Percentiles rank a stretch among this genome's conserved stretches.
These are phyloP conservation scores for Umbilicus rupestris DNA, from an alignment of 164 flowering plant species.

Conservation along the genomic window DNA sequence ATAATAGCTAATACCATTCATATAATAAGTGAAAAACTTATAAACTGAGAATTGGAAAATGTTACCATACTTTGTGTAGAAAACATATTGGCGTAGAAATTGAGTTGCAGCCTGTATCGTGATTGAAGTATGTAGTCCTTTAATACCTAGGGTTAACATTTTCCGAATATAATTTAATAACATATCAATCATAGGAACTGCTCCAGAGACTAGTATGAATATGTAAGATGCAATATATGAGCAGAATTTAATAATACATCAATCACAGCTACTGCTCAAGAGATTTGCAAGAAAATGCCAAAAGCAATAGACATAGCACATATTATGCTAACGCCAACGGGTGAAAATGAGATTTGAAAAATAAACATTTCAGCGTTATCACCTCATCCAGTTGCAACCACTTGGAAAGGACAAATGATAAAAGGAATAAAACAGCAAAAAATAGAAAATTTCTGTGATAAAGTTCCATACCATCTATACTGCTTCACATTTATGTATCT, in stretches of 20 bases:
- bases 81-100: conserved; percentile 44
- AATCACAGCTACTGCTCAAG: no score
- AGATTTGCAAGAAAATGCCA: no score
- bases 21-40: neutral
- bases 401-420: no score
- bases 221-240: neutral
- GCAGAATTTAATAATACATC: neutral
- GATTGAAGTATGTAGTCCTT: conserved; percentile 65
- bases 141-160: conserved; percentile 41
- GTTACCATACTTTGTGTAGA: conserved; percentile 38
- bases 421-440: no score
- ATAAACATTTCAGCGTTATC: no score
- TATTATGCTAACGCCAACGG: no score
- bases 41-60: neutral
- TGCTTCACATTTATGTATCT: no score
- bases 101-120: conserved; percentile 51
- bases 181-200: neutral
- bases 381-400: no score
- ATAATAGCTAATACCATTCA: neutral
- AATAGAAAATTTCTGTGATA: no score
- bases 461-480: no score
- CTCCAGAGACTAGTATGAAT: neutral
- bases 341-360: no score
- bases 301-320: no score
- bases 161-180: neutral